Percentiles rank a stretch among this genome's conserved stretches.
phyloP scores from a whole-genome alignment of 2,329 filamentous ascomycete genomes.

The Thelonectria blattea region DNA sequence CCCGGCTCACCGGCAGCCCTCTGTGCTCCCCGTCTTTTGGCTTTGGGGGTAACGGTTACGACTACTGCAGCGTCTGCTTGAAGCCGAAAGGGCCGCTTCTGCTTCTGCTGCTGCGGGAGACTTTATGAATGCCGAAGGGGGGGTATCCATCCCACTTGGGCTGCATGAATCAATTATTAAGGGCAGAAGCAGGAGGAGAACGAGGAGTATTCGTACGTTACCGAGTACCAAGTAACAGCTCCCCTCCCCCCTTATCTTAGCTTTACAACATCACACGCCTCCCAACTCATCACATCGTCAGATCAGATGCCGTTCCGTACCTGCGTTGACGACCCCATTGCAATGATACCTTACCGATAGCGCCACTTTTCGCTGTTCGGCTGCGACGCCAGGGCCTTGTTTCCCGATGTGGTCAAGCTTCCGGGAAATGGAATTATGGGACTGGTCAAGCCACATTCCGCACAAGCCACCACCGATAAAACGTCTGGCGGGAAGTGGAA shows the following conservation, averaged over 20 bases:
- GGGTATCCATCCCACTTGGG: not conserved
- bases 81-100: not conserved
- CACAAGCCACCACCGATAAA: conserved; percentile 19
- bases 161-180: too few species aligned
- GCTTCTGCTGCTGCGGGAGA: not conserved
- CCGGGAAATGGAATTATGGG: not conserved
- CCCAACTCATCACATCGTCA: conserved; percentile 18
- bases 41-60: not conserved
- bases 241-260: not conserved
- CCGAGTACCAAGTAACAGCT: not conserved
- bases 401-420: conserved; percentile 5
- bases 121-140: not conserved
- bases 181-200: too few species aligned
- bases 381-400: not conserved
- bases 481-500: not conserved
- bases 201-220: not conserved
- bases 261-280: conserved; percentile 11
- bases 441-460: conserved; percentile 17
- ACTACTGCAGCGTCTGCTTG: not conserved
- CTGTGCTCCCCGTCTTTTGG: conserved; percentile 25
- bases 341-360: conserved; percentile 18
- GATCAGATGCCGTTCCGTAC: conserved; percentile 10
- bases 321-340: conserved; percentile 15
- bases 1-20: conserved; percentile 19
- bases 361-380: conserved; percentile 22